A percentile compares a stretch with the other conserved stretches of the same genome.
Conservation (phyloP, 306 rosid genomes). For the Prunus mira region DNA sequence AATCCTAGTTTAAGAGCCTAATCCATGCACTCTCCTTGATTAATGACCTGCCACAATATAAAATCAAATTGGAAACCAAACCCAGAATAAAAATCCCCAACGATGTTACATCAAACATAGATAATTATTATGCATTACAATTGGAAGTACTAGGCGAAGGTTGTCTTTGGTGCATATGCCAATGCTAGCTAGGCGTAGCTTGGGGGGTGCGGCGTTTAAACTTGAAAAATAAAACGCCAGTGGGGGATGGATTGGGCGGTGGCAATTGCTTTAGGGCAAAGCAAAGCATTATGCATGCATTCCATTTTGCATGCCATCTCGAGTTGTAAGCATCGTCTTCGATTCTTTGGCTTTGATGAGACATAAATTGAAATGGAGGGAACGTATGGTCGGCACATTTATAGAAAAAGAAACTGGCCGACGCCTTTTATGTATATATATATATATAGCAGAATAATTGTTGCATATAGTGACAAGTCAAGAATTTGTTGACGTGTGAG, state of each 20-base stretch:
- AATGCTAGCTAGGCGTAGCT: not conserved
- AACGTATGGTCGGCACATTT: too few species aligned
- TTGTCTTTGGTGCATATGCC: not conserved
- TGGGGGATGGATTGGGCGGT: too few species aligned
- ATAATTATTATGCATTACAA: not conserved
- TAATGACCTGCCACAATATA: not conserved
- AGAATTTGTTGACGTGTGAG: not conserved
- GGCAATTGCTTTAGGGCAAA: too few species aligned
- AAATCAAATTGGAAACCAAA: not conserved
- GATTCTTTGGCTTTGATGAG: not conserved
- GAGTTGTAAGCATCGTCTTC: not conserved
- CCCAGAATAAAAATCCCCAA: not conserved
- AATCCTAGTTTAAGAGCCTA: not conserved
- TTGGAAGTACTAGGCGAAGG: not conserved
- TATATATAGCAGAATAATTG: not conserved
- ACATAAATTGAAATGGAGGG: not conserved
- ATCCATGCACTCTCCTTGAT: not conserved
- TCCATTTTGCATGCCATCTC: too few species aligned
- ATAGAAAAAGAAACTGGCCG: too few species aligned
- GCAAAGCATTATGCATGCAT: too few species aligned
- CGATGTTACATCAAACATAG: not conserved
- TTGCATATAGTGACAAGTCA: not conserved
- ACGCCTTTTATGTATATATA: not conserved
- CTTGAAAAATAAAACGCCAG: too few species aligned
- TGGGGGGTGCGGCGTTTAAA: too few species aligned